A percentile compares a stretch with the other conserved stretches of the same genome.
phyloP scores from a whole-genome alignment of 108 stramenopile species.

The Fragilariopsis cylindrus region DNA sequence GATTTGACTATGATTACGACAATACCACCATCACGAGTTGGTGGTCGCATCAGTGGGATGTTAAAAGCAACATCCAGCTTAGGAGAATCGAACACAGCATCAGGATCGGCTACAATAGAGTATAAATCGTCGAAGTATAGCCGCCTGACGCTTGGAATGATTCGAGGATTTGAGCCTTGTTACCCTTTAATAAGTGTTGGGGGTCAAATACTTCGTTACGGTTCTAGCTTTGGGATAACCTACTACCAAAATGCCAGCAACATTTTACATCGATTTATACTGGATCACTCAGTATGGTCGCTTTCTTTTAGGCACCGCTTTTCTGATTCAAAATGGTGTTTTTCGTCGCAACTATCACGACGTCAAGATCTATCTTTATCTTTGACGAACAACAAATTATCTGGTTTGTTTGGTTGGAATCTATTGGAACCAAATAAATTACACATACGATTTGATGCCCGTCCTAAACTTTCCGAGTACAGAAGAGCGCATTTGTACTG shows the following conservation, averaged over 20 bases:
- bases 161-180: slow-evolving; percentile 24
- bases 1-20: slow-evolving; percentile 25
- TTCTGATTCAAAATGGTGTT: slow-evolving; percentile 18
- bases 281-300: slow-evolving; percentile 31
- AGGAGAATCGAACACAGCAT: slow-evolving; percentile 4
- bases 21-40: slow-evolving; percentile 36
- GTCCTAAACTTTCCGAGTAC: slow-evolving; percentile 22
- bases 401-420: slow-evolving; percentile 16
- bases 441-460: slow-evolving; percentile 13
- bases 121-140: slow-evolving; percentile 21
- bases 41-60: slow-evolving; percentile 26
- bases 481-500: slow-evolving; percentile 20
- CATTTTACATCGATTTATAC: slow-evolving; percentile 15
- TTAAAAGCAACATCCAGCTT: slow-evolving; percentile 31
- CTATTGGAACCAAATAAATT: slow-evolving; percentile 23
- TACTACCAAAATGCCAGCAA: slow-evolving; percentile 24
- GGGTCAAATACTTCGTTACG: slow-evolving; percentile 13
- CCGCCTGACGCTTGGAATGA: slow-evolving; percentile 33
- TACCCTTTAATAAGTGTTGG: slow-evolving; percentile 34
- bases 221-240: slow-evolving; percentile 26
- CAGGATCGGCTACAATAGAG: slow-evolving; percentile 34
- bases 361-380: slow-evolving; percentile 24
- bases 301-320: slow-evolving; percentile 26
- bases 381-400: slow-evolving; percentile 25
- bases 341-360: slow-evolving; percentile 29